Conservation (phyloP, 192 early-diverging fungal species). For the Backusella morwellensis region DNA sequence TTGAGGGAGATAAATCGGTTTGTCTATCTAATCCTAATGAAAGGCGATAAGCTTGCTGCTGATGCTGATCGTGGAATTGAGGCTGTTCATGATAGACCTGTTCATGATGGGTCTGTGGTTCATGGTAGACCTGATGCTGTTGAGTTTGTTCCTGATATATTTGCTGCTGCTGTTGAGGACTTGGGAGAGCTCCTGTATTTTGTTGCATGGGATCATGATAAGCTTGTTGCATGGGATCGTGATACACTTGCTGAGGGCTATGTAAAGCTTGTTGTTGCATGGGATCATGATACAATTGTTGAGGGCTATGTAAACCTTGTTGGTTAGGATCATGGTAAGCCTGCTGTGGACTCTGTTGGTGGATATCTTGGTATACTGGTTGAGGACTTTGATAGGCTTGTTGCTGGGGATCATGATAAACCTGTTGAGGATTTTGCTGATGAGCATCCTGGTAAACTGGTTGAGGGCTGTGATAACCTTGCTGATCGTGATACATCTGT, state of each 20-base stretch:
- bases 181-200: neutral
- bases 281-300: neutral
- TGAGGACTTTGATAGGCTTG: neutral
- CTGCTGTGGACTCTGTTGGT: neutral
- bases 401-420: neutral
- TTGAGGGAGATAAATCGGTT: neutral
- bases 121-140: neutral
- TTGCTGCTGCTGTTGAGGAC: neutral
- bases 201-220: neutral
- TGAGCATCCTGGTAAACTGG: neutral
- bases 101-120: neutral
- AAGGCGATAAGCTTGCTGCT: neutral
- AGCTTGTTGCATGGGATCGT: neutral
- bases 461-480: neutral
- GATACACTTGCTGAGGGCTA: neutral
- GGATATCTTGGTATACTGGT: neutral
- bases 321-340: neutral
- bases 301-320: neutral
- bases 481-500: conserved; percentile 9
- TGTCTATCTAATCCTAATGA: conserved; percentile 3
- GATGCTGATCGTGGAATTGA: neutral
- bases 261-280: neutral
- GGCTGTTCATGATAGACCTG: neutral
- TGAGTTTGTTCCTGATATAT: neutral
- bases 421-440: neutral